A percentile compares a stretch with the other conserved stretches of the same genome.
Evolutionary conservation across 2,329 filamentous ascomycete species (phyloP).

Genomic region (Fusarium longipes): DNA sequence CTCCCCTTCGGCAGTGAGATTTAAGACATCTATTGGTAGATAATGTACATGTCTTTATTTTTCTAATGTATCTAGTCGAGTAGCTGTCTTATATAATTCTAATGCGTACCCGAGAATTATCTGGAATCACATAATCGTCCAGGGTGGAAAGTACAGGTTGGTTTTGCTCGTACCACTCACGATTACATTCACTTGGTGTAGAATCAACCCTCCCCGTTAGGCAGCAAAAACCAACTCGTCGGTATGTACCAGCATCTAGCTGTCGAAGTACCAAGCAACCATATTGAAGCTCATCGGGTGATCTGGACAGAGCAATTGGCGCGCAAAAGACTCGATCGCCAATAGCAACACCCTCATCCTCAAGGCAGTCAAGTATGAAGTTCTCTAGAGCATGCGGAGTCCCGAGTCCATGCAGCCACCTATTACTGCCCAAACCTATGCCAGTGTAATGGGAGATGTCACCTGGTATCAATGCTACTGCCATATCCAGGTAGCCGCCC

Average conservation of each 20-base stretch:
- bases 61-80: no score
- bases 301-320: accelerated
- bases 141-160: accelerated
- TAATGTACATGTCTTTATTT: no score
- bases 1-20: neutral
- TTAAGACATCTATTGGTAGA: neutral
- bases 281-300: accelerated
- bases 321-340: neutral
- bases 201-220: no score
- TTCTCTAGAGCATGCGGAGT: accelerated
- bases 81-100: neutral
- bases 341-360: neutral
- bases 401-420: neutral
- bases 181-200: no score
- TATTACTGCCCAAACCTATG: no score
- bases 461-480: neutral
- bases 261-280: neutral
- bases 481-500: neutral
- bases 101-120: neutral
- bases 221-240: neutral
- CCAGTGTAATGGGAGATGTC: neutral
- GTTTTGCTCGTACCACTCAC: no score
- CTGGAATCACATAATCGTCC: no score
- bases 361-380: neutral
- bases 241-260: neutral